phyloP scores from a whole-genome alignment of 139 green algal genomes.

The Picochlorum costavermella region DNA sequence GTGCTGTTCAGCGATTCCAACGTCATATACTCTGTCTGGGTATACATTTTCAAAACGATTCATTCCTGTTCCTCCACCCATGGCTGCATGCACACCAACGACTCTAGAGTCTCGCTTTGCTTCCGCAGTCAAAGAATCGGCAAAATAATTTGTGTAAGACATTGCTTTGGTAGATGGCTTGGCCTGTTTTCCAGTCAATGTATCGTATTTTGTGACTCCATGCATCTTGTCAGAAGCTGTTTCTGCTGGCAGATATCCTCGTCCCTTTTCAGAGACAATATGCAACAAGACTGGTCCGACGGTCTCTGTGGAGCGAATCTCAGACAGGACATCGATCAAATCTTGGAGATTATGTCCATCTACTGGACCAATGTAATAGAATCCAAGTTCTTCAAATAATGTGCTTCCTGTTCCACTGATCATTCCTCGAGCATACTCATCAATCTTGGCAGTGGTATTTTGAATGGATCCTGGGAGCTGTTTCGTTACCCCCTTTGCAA shows the following conservation, averaged over 20 bases:
- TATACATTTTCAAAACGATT: constrained; percentile 66
- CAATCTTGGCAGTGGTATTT: constrained; percentile 94
- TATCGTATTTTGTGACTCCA: constrained; percentile 95
- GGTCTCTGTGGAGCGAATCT: constrained; percentile 88
- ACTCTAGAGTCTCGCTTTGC: constrained; percentile 81
- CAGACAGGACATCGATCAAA: constrained; percentile 75
- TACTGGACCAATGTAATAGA: constrained; percentile 99
- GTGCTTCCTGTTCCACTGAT: constrained; percentile 87
- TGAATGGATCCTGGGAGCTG: constrained; percentile 83
- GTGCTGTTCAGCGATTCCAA: constrained; percentile 99
- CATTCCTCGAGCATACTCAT: constrained; percentile 99
- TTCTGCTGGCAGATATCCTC: constrained; percentile 89
- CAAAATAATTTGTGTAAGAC: constrained; percentile 97
- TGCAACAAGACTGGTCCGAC: constrained; percentile 95
- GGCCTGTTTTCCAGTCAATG: constrained; percentile 80
- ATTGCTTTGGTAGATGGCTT: constrained; percentile 60
- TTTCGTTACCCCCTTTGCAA: constrained; percentile 97
- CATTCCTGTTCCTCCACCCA: constrained; percentile 96
- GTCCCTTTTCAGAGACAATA: constrained; percentile 95
- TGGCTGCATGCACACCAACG: constrained; percentile 93
- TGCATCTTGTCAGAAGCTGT: constrained; percentile 93
- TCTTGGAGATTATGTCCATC: constrained; percentile 95
- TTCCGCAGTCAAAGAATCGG: constrained; percentile 91
- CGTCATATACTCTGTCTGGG: constrained; percentile 88
- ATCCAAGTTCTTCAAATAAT: constrained; percentile 97